These are phyloP conservation scores for Fusarium phyllophilum DNA, from an alignment of 2,329 filamentous ascomycete species.

Conservation along the genomic window DNA sequence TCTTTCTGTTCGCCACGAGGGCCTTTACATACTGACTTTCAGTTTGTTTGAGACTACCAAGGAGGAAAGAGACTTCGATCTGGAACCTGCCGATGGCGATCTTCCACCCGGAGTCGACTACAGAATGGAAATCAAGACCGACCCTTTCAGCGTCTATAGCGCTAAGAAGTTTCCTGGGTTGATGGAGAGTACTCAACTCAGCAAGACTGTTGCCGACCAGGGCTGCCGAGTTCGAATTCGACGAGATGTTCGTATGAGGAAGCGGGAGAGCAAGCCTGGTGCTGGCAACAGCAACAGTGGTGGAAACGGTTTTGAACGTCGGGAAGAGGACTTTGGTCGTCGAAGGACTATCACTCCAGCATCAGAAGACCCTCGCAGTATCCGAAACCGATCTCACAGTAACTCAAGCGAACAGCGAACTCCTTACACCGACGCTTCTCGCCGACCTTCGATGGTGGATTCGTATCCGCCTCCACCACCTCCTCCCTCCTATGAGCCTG, in stretches of 20 bases:
- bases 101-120: conserved; percentile 74
- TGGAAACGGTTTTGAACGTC: conserved; percentile 61
- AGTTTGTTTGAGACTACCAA: conserved; percentile 95
- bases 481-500: conserved; percentile 50
- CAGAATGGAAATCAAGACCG: conserved; percentile 89
- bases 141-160: conserved; percentile 88
- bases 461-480: conserved; percentile 53
- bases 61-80: conserved; percentile 80
- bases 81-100: conserved; percentile 57
- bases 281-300: conserved; percentile 56
- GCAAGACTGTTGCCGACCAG: conserved; percentile 92
- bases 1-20: conserved; percentile 94
- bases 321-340: conserved; percentile 70
- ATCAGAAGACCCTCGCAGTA: conserved; percentile 45
- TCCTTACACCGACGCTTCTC: conserved; percentile 55
- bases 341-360: conserved; percentile 51
- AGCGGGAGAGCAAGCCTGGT: conserved; percentile 75
- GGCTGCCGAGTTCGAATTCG: conserved; percentile 96
- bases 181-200: conserved; percentile 87
- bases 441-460: conserved; percentile 61
- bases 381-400: conserved; percentile 68
- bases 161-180: conserved; percentile 99
- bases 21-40: conserved; percentile 90
- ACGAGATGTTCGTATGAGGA: conserved; percentile 91
- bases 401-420: conserved; percentile 64